Conservation (phyloP, 768 basidiomycete genomes). For the Russula vinacea region DNA sequence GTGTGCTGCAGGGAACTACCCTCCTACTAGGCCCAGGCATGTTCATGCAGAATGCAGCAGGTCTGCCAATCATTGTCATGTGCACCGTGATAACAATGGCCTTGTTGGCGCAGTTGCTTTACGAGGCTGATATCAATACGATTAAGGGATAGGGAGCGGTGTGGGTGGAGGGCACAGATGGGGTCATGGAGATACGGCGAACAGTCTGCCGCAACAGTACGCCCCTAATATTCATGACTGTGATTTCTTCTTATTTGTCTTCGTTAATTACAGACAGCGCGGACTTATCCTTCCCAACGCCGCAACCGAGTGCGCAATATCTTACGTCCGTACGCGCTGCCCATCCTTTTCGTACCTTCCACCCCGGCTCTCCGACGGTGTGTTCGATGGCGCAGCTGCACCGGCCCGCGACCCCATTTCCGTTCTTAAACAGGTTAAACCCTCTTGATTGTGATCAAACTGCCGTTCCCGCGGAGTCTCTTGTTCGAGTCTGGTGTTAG, state of each 20-base stretch:
- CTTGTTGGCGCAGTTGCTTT: conserved; percentile 65
- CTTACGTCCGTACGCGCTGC: conserved; percentile 80
- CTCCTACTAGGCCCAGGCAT: conserved; percentile 83
- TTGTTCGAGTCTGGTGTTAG: conserved; percentile 38
- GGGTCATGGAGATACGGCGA: conserved; percentile 90
- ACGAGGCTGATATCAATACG: conserved; percentile 60
- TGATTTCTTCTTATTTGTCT: conserved; percentile 10
- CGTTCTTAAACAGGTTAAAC: conserved; percentile 80
- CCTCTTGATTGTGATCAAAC: conserved; percentile 89
- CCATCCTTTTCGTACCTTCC: conserved; percentile 73
- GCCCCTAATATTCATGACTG: conserved; percentile 34
- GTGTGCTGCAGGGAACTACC: conserved; percentile 57
- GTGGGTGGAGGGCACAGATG: conserved; percentile 94
- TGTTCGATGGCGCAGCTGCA: conserved; percentile 38
- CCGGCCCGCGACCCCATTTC: conserved; percentile 77
- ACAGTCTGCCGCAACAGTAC: conserved; percentile 89
- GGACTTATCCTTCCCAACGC: conserved; percentile 85
- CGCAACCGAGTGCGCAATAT: conserved; percentile 70
- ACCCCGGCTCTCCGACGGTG: conserved; percentile 42
- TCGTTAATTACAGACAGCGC: conserved; percentile 70
- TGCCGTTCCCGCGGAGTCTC: conserved; percentile 85
- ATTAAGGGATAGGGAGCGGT: conserved; percentile 90
- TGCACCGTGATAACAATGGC: conserved; percentile 80
- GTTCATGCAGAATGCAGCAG: conserved; percentile 80
- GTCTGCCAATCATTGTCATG: conserved; percentile 82